These are phyloP conservation scores for Neocatenulostroma microsporum DNA, from an alignment of 2,329 filamentous ascomycete species.

Conservation along the genomic window DNA sequence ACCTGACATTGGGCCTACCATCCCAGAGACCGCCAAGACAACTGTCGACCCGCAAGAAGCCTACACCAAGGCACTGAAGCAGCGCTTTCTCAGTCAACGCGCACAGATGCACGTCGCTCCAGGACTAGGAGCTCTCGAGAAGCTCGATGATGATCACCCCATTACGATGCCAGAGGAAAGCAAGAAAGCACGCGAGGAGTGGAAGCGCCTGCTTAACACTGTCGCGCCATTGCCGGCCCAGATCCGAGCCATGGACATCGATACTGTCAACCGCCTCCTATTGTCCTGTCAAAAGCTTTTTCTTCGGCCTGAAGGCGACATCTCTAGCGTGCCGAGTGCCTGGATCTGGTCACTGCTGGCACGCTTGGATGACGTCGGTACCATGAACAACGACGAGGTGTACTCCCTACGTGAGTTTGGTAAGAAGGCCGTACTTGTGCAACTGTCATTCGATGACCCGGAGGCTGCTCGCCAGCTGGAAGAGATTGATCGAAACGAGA, in stretches of 20 bases:
- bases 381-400: slow-evolving; percentile 67
- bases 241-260: slow-evolving; percentile 51
- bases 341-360: slow-evolving; percentile 85
- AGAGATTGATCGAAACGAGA: slow-evolving; percentile 4
- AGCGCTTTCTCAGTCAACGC: slow-evolving; percentile 60
- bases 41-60: slow-evolving; percentile 46
- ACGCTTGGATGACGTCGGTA: slow-evolving; percentile 58
- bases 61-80: slow-evolving; percentile 60
- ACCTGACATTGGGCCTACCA: slow-evolving; percentile 33
- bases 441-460: slow-evolving; percentile 22
- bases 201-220: slow-evolving; percentile 34
- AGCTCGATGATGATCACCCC: slow-evolving; percentile 48
- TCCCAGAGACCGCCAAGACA: slow-evolving; percentile 4
- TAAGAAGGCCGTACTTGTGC: slow-evolving; percentile 52
- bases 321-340: slow-evolving; percentile 60
- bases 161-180: slow-evolving; percentile 48
- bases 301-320: slow-evolving; percentile 50
- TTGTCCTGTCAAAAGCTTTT: slow-evolving; percentile 53
- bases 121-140: slow-evolving; percentile 45
- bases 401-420: slow-evolving; percentile 70
- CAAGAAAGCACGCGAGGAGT: slow-evolving; percentile 50
- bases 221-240: slow-evolving; percentile 44
- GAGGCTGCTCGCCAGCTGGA: slow-evolving; percentile 22
- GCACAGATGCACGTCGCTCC: slow-evolving; percentile 50
- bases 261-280: slow-evolving; percentile 58